Evolutionary conservation across 768 basidiomycete species (phyloP).

Genomic region (Asterophora lycoperdoides): DNA sequence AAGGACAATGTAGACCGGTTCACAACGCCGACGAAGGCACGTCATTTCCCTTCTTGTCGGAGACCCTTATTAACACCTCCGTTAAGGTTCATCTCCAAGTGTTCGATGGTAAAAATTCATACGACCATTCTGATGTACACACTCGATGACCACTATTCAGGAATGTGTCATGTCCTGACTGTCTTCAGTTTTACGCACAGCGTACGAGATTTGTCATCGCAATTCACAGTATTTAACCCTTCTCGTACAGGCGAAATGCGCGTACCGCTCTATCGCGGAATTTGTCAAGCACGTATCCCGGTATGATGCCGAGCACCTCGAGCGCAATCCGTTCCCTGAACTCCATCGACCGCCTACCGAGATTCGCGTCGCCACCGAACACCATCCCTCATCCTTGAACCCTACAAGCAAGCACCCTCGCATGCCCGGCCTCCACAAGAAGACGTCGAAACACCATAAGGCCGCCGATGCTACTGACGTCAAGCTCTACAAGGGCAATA

Average conservation of each 20-base stretch:
- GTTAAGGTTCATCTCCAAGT: constrained; percentile 67
- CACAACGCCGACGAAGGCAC: constrained; percentile 48
- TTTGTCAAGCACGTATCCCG: constrained; percentile 53
- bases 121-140: neutral
- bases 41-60: neutral
- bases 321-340: constrained; percentile 45
- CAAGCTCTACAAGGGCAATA: constrained; percentile 27
- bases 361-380: constrained; percentile 11
- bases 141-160: constrained; percentile 24
- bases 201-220: constrained; percentile 30
- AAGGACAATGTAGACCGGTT: constrained; percentile 47
- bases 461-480: constrained; percentile 17
- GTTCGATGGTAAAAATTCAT: constrained; percentile 54
- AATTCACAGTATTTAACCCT: neutral
- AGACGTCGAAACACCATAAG: neutral
- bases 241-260: constrained; percentile 46
- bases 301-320: constrained; percentile 31
- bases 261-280: constrained; percentile 53
- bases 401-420: neutral
- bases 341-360: constrained; percentile 27
- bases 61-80: neutral
- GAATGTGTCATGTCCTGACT: constrained; percentile 72
- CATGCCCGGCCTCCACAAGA: neutral
- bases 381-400: neutral
- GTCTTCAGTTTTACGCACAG: constrained; percentile 64